Conservation (phyloP, 2,329 filamentous ascomycete genomes). For the Trichoderma cornu-damae region DNA sequence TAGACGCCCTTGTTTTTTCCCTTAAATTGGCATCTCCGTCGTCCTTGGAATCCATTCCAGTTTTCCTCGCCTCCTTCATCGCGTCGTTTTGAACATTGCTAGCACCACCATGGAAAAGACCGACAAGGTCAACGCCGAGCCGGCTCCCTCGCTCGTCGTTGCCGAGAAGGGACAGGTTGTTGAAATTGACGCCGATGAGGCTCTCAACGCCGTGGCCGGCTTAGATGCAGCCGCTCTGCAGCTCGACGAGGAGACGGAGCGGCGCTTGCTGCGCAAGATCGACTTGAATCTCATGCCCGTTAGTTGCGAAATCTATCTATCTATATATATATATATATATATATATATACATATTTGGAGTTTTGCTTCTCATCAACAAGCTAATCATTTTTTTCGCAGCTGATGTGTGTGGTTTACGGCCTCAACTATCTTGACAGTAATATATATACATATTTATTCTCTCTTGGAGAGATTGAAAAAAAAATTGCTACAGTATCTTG, state of each 20-base stretch:
- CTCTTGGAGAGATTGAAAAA: no score
- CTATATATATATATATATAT: no score
- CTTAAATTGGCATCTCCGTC: neutral
- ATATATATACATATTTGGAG: no score
- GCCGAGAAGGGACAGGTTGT: constrained; percentile 4
- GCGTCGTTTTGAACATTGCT: neutral
- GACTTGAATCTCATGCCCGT: constrained; percentile 19
- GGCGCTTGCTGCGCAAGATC: constrained; percentile 17
- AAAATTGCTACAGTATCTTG: neutral
- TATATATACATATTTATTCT: no score
- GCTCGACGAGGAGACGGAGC: constrained; percentile 14
- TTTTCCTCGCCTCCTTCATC: no score
- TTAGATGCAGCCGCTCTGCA: neutral
- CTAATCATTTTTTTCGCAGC: neutral
- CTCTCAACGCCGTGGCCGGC: constrained; percentile 14
- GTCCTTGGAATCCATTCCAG: neutral
- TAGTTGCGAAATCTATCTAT: neutral
- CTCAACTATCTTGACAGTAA: constrained; percentile 19
- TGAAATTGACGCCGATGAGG: constrained; percentile 17
- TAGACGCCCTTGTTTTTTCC: no score
- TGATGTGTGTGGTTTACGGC: constrained; percentile 18
- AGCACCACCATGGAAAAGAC: neutral
- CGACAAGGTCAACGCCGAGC: neutral
- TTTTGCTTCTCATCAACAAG: neutral
- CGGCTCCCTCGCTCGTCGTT: neutral